Evolutionary conservation across 768 basidiomycete species (phyloP).

Genomic region (Suillus clintonianus): DNA sequence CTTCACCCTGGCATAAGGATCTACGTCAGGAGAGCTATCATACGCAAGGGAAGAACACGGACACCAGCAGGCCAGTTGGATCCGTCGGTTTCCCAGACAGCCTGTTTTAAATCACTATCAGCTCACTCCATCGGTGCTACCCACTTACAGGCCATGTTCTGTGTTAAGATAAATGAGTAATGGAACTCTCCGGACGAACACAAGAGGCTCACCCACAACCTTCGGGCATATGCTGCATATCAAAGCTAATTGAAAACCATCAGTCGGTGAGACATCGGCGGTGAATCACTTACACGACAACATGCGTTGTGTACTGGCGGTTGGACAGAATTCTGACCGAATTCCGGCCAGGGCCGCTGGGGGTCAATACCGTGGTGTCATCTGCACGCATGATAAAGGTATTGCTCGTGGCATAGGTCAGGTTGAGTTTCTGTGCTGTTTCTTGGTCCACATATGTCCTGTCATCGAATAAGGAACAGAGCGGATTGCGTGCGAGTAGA

Average conservation of each 20-base stretch:
- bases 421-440: constrained; percentile 27
- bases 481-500: neutral
- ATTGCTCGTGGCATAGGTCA: constrained; percentile 27
- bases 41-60: neutral
- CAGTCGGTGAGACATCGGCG: neutral
- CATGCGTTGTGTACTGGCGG: constrained; percentile 34
- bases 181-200: neutral
- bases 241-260: constrained; percentile 23
- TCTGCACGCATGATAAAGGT: constrained; percentile 41
- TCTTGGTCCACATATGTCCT: constrained; percentile 37
- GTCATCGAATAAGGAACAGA: neutral
- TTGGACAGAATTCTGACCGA: constrained; percentile 36
- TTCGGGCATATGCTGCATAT: constrained; percentile 38
- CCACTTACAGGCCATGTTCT: constrained; percentile 39
- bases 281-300: constrained; percentile 29
- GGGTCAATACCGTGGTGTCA: constrained; percentile 29
- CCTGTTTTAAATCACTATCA: constrained; percentile 13
- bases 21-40: neutral
- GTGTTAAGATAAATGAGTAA: constrained; percentile 1
- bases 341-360: constrained; percentile 35
- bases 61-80: constrained; percentile 29
- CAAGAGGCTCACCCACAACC: constrained; percentile 31
- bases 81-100: constrained; percentile 28
- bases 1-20: constrained; percentile 23
- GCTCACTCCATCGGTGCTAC: neutral